Conservation (phyloP, 106 monocot genomes). For the Dactylorhiza incarnata region DNA sequence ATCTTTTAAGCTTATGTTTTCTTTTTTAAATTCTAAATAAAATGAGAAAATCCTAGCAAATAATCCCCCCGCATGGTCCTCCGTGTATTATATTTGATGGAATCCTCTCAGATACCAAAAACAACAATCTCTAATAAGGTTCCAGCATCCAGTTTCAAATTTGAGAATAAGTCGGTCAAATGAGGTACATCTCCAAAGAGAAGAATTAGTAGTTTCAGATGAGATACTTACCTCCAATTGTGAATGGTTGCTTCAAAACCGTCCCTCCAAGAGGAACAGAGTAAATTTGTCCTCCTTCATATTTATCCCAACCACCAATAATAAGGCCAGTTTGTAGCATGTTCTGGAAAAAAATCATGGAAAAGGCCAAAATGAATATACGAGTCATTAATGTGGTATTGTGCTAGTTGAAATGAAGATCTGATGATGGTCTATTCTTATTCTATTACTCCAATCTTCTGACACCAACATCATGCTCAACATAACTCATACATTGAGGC, state of each 20-base stretch:
- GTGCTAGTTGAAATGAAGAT: not conserved
- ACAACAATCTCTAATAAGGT: not conserved
- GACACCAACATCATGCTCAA: not conserved
- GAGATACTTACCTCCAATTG: conserved; percentile 69
- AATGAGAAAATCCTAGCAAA: not conserved
- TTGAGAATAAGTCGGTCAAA: not conserved
- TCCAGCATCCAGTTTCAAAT: not conserved
- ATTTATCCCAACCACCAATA: conserved; percentile 96
- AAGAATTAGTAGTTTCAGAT: not conserved
- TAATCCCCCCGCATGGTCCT: not conserved
- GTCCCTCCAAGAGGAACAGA: conserved; percentile 95
- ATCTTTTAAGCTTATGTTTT: not conserved
- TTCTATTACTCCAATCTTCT: not conserved
- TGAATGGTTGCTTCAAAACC: conserved; percentile 73
- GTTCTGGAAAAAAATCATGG: conserved; percentile 34
- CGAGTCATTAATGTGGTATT: not conserved
- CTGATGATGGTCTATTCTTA: not conserved
- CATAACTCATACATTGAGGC: not conserved
- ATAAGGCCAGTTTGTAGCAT: conserved; percentile 90
- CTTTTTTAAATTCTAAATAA: not conserved
- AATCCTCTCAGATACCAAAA: not conserved
- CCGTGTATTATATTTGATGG: not conserved
- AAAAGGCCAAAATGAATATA: conserved; percentile 1
- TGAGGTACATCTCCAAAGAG: not conserved
- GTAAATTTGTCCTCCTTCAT: conserved; percentile 91